A percentile compares a stretch with the other conserved stretches of the same genome.
Conservation (phyloP, 108 stramenopile genomes). For the Skeletonema grethae region DNA sequence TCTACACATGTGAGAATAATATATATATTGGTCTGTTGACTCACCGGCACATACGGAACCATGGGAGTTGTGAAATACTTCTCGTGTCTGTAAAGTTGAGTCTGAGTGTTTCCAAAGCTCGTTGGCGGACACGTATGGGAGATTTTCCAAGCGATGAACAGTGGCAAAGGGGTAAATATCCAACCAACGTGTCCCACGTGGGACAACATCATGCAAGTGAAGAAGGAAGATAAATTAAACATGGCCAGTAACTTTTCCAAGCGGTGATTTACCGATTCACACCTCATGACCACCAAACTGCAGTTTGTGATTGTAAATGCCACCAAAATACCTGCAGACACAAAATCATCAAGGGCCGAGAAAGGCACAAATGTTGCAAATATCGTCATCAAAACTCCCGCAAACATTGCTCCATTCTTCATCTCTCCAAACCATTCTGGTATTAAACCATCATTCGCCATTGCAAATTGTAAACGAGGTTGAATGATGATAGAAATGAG, state of each 20-base stretch:
- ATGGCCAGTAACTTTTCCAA: conserved; percentile 33
- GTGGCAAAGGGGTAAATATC: conserved; percentile 16
- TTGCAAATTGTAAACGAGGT: conserved; percentile 82
- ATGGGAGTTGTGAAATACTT: conserved; percentile 67
- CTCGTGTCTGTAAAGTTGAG: conserved; percentile 9
- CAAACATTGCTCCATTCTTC: conserved; percentile 64
- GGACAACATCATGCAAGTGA: conserved; percentile 34
- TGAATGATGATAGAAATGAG: conserved; percentile 89
- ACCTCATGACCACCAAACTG: conserved; percentile 60
- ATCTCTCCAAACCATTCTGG: conserved; percentile 73
- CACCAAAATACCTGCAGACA: conserved; percentile 78
- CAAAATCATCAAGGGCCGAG: conserved; percentile 73
- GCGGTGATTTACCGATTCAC: conserved; percentile 30
- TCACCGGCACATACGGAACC: conserved; percentile 39
- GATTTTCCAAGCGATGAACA: conserved; percentile 20
- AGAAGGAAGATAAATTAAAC: conserved; percentile 51
- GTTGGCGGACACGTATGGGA: conserved; percentile 30
- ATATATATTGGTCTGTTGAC: too few relatives aligned
- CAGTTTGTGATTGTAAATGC: conserved; percentile 76
- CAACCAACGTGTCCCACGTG: conserved; percentile 38
- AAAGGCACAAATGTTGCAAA: conserved; percentile 90
- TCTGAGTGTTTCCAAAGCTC: conserved; percentile 29
- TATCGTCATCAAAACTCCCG: conserved; percentile 74
- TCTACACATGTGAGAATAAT: too few relatives aligned
- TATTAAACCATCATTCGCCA: conserved; percentile 88